Conservation (phyloP, 768 basidiomycete species). For the Calocybe gangraenosa region DNA sequence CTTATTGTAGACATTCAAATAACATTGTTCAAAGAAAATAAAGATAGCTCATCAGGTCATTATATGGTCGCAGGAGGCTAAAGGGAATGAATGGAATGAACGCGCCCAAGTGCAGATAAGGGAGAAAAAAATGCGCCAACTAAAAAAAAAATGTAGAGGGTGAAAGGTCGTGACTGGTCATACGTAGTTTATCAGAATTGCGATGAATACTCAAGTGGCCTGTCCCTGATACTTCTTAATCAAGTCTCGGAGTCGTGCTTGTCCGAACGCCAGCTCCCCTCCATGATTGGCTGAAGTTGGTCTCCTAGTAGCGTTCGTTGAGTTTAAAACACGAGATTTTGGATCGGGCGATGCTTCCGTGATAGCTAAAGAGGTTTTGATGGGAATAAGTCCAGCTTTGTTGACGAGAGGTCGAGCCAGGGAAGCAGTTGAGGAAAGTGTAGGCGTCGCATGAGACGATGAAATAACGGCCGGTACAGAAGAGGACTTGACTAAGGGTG, state of each 20-base stretch:
- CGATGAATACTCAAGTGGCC: constrained; percentile 4
- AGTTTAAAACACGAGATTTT: background rate
- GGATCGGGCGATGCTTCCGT: constrained; percentile 21
- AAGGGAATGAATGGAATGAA: background rate
- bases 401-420: constrained; percentile 47
- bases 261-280: constrained; percentile 66
- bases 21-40: too few relatives aligned
- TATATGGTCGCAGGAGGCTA: background rate
- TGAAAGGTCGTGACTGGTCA: constrained; percentile 3
- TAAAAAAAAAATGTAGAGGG: background rate
- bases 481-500: constrained; percentile 50
- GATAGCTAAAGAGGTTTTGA: constrained; percentile 33
- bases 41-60: constrained; percentile 14
- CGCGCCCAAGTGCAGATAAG: too few relatives aligned
- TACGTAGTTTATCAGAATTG: background rate
- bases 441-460: constrained; percentile 69
- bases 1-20: too few relatives aligned
- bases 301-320: too few relatives aligned
- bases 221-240: constrained; percentile 76
- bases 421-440: constrained; percentile 72
- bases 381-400: constrained; percentile 15
- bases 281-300: background rate
- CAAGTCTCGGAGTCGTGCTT: constrained; percentile 70
- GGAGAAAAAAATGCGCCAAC: background rate
- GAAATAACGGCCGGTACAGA: constrained; percentile 68